Evolutionary conservation across 257 asterid genomes (phyloP).

Genomic region (Pogostemon cablin): DNA sequence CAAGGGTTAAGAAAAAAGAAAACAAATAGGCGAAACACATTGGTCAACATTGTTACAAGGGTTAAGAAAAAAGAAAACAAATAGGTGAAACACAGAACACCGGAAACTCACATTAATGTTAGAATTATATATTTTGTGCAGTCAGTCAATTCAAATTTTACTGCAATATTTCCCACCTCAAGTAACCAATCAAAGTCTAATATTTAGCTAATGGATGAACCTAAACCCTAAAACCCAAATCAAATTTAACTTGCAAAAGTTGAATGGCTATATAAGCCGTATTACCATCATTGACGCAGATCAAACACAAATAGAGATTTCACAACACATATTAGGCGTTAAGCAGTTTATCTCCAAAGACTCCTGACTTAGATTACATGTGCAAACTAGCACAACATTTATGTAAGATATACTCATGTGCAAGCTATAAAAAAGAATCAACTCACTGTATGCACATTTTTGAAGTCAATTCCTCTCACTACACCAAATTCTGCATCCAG

Average conservation of each 20-base stretch:
- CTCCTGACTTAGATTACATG: background rate
- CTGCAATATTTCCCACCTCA: no score
- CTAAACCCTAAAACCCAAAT: no score
- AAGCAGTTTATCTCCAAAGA: background rate
- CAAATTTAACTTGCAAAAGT: background rate
- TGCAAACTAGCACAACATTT: slow-evolving; percentile 6
- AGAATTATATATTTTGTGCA: no score
- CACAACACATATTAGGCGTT: background rate
- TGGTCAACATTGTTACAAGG: no score
- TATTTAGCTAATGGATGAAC: no score
- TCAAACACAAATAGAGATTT: background rate
- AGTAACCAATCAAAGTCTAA: no score
- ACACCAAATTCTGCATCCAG: slow-evolving; percentile 93
- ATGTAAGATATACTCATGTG: background rate
- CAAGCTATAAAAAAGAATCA: slow-evolving; percentile 1
- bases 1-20: background rate
- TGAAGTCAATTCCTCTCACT: slow-evolving; percentile 97
- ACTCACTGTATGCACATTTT: slow-evolving; percentile 89
- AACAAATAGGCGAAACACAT: background rate
- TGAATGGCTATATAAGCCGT: background rate
- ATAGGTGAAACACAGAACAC: background rate
- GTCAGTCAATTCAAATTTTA: no score
- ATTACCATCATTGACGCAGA: background rate
- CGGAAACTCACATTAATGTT: no score
- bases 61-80: background rate